A percentile compares a stretch with the other conserved stretches of the same genome.
Conservation (phyloP, 345 rosid species). For the Aurinia saxatilis region DNA sequence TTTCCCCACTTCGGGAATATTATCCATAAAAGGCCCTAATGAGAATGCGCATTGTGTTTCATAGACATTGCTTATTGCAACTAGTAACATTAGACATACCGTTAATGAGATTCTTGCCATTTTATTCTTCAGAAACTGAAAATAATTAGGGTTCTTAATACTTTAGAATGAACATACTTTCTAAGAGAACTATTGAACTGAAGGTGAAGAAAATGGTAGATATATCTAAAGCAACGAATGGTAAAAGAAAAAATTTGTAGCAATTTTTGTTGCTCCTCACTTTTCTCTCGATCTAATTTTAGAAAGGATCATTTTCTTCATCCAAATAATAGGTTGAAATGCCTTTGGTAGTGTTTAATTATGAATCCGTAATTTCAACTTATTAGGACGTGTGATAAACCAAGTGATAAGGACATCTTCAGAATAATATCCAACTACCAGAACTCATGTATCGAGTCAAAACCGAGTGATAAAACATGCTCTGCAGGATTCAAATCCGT, state of each 20-base stretch:
- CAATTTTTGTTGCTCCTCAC: background rate
- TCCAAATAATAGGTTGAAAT: too few relatives aligned
- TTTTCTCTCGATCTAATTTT: background rate
- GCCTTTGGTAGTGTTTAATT: too few relatives aligned
- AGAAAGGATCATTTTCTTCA: too few relatives aligned
- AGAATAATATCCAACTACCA: too few relatives aligned
- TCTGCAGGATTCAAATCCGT: too few relatives aligned
- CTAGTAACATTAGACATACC: slow-evolving; percentile 4
- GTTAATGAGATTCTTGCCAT: slow-evolving; percentile 5
- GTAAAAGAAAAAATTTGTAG: background rate
- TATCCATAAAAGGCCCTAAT: background rate
- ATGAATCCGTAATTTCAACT: too few relatives aligned
- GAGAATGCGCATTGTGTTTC: slow-evolving; percentile 8
- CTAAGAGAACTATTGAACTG: background rate
- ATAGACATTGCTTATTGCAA: background rate
- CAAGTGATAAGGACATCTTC: too few relatives aligned
- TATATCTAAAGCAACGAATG: background rate
- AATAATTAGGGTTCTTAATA: background rate
- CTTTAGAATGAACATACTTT: background rate
- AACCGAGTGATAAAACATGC: too few relatives aligned
- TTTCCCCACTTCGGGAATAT: background rate
- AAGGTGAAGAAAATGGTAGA: background rate
- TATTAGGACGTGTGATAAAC: too few relatives aligned
- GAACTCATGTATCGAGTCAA: too few relatives aligned
- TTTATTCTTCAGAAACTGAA: background rate